A percentile compares a stretch with the other conserved stretches of the same genome.
phyloP scores from a whole-genome alignment of 768 basidiomycete genomes.

The Mycena galopus region DNA sequence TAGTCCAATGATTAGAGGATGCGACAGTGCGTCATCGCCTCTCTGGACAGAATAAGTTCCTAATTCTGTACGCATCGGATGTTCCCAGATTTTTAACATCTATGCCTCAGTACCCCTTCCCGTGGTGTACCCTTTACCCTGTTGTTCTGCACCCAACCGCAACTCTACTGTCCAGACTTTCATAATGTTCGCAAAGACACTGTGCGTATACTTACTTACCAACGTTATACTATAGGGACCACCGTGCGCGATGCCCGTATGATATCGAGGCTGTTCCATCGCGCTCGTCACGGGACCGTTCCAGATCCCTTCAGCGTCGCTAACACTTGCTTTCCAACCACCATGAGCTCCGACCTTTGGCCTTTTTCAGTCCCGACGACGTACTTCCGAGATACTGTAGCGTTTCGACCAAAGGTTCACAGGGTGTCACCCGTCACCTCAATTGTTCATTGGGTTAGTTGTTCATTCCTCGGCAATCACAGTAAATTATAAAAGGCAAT shows the following conservation, averaged over 20 bases:
- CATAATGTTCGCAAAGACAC: constrained; percentile 24
- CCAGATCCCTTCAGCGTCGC: no score
- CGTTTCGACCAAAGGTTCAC: no score
- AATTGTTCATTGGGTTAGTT: no score
- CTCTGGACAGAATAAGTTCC: not conserved
- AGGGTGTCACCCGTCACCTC: no score
- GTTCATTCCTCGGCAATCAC: no score
- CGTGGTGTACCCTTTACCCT: not conserved
- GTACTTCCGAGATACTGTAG: no score
- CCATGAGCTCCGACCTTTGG: no score
- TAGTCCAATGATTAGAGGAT: constrained; percentile 17
- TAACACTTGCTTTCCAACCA: no score
- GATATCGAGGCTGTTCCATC: constrained; percentile 22
- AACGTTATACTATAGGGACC: not conserved
- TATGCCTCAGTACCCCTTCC: constrained; percentile 19
- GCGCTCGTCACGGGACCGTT: no score
- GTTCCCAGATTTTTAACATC: constrained; percentile 11
- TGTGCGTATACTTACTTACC: constrained; percentile 13
- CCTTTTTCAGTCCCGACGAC: no score
- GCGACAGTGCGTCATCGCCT: constrained; percentile 8
- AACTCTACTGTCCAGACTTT: constrained; percentile 15
- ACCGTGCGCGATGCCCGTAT: constrained; percentile 13
- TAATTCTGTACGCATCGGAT: not conserved
- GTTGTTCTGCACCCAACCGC: not conserved
- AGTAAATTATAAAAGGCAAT: no score